Percentiles rank a stretch among this genome's conserved stretches.
phyloP scores from a whole-genome alignment of 257 asterid species.

The Solanum neorickii region DNA sequence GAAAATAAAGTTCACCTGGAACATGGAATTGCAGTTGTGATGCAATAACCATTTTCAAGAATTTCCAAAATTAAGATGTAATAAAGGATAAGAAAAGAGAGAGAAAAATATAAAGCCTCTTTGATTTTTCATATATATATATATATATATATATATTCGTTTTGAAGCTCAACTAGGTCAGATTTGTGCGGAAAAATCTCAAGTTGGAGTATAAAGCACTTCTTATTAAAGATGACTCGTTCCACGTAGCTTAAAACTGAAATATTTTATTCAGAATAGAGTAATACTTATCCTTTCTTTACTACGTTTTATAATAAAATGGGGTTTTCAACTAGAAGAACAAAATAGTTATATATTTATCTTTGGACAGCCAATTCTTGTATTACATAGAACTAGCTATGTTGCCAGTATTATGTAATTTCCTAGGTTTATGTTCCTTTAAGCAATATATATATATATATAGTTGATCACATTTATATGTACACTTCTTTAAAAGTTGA shows the following conservation, averaged over 20 bases:
- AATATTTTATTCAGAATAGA: background rate
- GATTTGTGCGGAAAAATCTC: background rate
- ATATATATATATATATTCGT: background rate
- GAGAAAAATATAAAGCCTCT: background rate
- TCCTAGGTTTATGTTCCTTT: background rate
- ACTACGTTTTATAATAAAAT: background rate
- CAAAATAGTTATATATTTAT: background rate
- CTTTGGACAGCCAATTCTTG: background rate
- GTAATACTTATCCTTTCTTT: background rate
- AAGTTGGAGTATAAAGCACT: background rate
- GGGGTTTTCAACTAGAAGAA: background rate
- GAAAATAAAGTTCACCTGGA: background rate
- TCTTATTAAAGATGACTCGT: fast-evolving
- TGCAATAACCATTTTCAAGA: background rate
- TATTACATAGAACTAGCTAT: background rate
- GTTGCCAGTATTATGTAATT: background rate
- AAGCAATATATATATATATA: background rate
- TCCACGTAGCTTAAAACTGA: background rate
- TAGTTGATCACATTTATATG: background rate
- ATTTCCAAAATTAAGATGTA: background rate
- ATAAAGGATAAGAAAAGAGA: background rate
- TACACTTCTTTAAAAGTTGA: background rate
- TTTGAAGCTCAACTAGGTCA: background rate
- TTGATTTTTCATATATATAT: background rate
- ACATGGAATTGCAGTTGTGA: background rate